Base-by-base conservation (phyloP, 495 filamentous ascomycete species). In the Elaphomyces granulatus region DNA sequence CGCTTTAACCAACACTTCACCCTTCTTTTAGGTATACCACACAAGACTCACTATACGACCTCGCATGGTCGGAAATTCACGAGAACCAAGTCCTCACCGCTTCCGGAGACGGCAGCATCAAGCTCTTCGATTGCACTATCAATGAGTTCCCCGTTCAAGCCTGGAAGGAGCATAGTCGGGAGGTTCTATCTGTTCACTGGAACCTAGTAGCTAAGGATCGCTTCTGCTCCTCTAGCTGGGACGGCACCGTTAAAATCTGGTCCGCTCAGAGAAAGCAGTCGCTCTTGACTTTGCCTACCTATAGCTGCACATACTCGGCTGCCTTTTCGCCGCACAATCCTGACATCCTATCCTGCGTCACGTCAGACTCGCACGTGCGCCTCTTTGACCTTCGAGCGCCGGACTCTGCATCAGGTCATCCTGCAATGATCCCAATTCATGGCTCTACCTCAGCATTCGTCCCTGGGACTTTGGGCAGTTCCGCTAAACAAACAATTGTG, bases 191-290 rank as follows among this genome's bases (percentile, higher is more conserved):
- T 28, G 82, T 93, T 4, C 68, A 75, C 50, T 98, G 90, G 90
- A 94, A 92, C 50, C 75, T 87, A 4, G 70, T 90, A 20, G 70
- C 79, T n/a, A 98, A 96, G 53, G 80, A 86, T 47, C 78, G 75
- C 3, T 96, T 98, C 53, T 74, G 82, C 40, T 87, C 83, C 12
- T 79, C 72, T 39, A 87, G 81, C 17, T 98, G 90, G 90, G 90
- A 96, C 53, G 88, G 88, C 36, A 88, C 81, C 6, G 71, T 96
- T 28, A 93, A 93, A 57, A 70, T 98, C 43, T 96, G 86, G 86
- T 80, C 77, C 12, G 88, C 90, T 3, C 70, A 75, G 17, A 70
- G 78, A 20, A 66, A 60, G 30, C 66, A 73, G 32, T 87, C 83
- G 18, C 63, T 96, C 31, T 59, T 75, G 15, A 96, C 88, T 17